phyloP scores from a whole-genome alignment of 2,329 filamentous ascomycete species.

The Cladobotryum mycophilum region DNA sequence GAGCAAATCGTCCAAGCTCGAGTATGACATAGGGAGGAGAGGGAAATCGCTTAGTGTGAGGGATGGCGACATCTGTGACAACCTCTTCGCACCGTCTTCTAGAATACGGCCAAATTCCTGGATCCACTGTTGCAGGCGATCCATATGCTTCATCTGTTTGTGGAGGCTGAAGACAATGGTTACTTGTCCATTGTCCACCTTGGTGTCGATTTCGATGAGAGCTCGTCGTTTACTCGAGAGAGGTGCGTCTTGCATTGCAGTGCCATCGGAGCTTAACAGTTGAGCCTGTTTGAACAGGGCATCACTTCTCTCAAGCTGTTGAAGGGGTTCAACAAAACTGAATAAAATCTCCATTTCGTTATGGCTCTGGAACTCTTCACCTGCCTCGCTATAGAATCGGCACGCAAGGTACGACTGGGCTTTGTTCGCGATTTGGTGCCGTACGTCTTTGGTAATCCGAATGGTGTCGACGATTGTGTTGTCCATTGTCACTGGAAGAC shows the following conservation, averaged over 20 bases:
- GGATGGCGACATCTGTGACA: too few relatives aligned
- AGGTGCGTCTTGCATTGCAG: background rate
- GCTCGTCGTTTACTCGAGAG: background rate
- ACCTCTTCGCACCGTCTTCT: too few relatives aligned
- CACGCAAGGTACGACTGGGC: slow-evolving; percentile 14
- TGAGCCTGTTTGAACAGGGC: background rate
- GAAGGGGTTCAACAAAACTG: slow-evolving; percentile 39
- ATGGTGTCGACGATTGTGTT: slow-evolving; percentile 10
- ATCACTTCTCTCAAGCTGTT: slow-evolving; percentile 36
- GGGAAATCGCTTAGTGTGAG: too few relatives aligned
- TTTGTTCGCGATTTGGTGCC: slow-evolving; percentile 27
- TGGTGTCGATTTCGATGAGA: background rate
- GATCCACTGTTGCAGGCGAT: too few relatives aligned
- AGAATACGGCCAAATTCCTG: too few relatives aligned
- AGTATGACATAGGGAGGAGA: too few relatives aligned
- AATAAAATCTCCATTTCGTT: slow-evolving; percentile 41
- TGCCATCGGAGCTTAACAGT: background rate
- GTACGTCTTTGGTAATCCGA: slow-evolving; percentile 28
- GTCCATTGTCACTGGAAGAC: slow-evolving; percentile 10
- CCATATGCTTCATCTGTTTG: background rate
- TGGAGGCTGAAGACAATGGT: background rate
- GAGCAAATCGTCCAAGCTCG: too few relatives aligned
- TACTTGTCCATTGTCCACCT: background rate
- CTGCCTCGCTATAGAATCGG: slow-evolving; percentile 9
- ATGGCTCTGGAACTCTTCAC: slow-evolving; percentile 27